Evolutionary conservation across 2,329 filamentous ascomycete genomes (phyloP), one percentile per base, ranked within the genome.

Genomic region (Trichophyton rubrum): DNA sequence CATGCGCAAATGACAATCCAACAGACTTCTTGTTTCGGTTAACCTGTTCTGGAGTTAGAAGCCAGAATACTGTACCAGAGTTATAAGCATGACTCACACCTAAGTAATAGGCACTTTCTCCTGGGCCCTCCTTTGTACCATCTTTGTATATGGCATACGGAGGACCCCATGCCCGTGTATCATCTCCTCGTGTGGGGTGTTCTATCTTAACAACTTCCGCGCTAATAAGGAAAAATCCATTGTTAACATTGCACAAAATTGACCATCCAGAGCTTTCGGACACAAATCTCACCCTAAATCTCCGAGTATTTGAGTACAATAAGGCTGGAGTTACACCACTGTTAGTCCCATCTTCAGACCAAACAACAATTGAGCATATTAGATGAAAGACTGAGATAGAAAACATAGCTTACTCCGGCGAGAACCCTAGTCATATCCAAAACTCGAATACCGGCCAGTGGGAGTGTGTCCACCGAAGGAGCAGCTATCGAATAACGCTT

Each of bases 191-290:
- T 3, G 84, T 84, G 3, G 93, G 93, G 73, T 99, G 93, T 74
- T 99, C 93, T 63, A 99, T 83, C 75, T 99, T 99, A 76, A 99
- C 96, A 35, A 99, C 85, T 72, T 99, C 92, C 66, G 93, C 93
- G 65, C 90, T 95, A 55, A 65, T 35, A 24, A 45, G 30, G 43
- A 3, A 9, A 13, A 24, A n/a, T n/a, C 17, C 7, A n/a, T 27
- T 47, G 43, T 51, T 17, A 59, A 33, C 9, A 27, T 20, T 2
- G 33, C n/a, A 7, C 11, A 3, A 27, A 13, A 27, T 15, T 38
- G 11, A 15, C 40, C 11, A 8, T 27, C 15, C 22, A n/a, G 11
- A 43, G 15, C 57, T 38, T 9, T 35, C 20, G 38, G 58, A 61
- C 33, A 64, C 4, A 63, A 62, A 53, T 53, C 58, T 57, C 45